These are phyloP conservation scores for Hura crepitans DNA, from an alignment of 441 rosid genomes.

Conservation along the genomic window DNA sequence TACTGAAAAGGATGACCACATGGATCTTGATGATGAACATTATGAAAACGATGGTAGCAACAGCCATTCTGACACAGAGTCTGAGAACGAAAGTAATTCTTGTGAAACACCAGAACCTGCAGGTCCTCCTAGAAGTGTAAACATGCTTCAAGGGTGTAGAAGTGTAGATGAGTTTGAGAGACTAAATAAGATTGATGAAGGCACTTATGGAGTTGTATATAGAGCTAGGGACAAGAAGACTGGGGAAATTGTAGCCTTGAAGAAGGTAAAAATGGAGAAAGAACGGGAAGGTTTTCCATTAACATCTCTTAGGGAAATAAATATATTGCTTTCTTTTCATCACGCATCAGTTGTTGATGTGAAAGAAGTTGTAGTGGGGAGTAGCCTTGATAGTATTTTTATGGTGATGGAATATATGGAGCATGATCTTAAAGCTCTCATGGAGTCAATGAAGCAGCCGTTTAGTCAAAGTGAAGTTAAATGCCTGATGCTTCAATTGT, in stretches of 20 bases:
- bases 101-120: too few species aligned
- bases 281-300: slow-evolving; percentile 65
- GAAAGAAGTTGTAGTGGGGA: slow-evolving; percentile 78
- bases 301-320: slow-evolving; percentile 77
- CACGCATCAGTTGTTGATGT: slow-evolving; percentile 72
- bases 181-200: slow-evolving; percentile 74
- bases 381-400: slow-evolving; percentile 50
- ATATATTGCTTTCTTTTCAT: slow-evolving; percentile 60
- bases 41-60: slow-evolving; percentile 8
- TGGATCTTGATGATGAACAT: slow-evolving; percentile 28
- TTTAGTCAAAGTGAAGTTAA: slow-evolving; percentile 85
- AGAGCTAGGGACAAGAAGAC: slow-evolving; percentile 75
- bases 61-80: too few species aligned
- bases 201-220: slow-evolving; percentile 82
- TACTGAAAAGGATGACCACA: slow-evolving; percentile 21
- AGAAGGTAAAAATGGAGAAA: slow-evolving; percentile 72
- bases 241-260: slow-evolving; percentile 71
- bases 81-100: too few species aligned
- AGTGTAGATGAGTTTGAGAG: slow-evolving; percentile 65
- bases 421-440: slow-evolving; percentile 70
- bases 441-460: slow-evolving; percentile 63
- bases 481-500: slow-evolving; percentile 71
- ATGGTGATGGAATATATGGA: slow-evolving; percentile 96
- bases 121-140: too few species aligned
- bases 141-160: slow-evolving; percentile 66